phyloP scores from a whole-genome alignment of 1,139 yeast species.

The Suhomyces kunorum region DNA sequence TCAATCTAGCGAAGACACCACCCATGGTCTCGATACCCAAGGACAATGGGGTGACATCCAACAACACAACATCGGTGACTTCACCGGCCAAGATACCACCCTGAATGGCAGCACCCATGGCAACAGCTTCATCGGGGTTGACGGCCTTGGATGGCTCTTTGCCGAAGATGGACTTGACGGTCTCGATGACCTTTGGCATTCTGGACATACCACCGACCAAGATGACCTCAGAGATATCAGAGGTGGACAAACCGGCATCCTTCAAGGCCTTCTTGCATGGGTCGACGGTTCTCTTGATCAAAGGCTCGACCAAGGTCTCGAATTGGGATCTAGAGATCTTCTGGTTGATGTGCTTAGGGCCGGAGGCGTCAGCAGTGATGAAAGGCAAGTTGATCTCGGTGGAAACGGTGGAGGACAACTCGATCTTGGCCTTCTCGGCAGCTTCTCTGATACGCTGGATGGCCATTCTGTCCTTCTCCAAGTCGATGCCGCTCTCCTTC shows the following conservation, averaged over 20 bases:
- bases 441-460: constrained; percentile 99
- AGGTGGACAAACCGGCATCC: constrained; percentile 86
- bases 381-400: constrained; percentile 97
- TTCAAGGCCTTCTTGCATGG: constrained; percentile 98
- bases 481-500: constrained; percentile 88
- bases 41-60: constrained; percentile 97
- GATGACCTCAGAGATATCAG: constrained; percentile 91
- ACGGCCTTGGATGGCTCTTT: constrained; percentile 98
- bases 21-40: constrained; percentile 98
- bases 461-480: constrained; percentile 94
- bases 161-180: constrained; percentile 90
- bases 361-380: constrained; percentile 93
- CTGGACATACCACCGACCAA: constrained; percentile 99
- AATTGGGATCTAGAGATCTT: constrained; percentile 91
- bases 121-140: constrained; percentile 99
- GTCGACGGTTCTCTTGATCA: constrained; percentile 89
- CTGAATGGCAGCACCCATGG: constrained; percentile 99
- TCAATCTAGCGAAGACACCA: constrained; percentile 97
- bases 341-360: constrained; percentile 98
- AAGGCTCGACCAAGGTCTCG: constrained; percentile 86
- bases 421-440: constrained; percentile 99
- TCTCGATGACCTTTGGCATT: constrained; percentile 99
- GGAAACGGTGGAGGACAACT: constrained; percentile 88
- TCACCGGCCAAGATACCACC: constrained; percentile 99
- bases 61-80: constrained; percentile 89